Evolutionary conservation across 345 rosid species (phyloP).

Genomic region (Citrus unshiu): DNA sequence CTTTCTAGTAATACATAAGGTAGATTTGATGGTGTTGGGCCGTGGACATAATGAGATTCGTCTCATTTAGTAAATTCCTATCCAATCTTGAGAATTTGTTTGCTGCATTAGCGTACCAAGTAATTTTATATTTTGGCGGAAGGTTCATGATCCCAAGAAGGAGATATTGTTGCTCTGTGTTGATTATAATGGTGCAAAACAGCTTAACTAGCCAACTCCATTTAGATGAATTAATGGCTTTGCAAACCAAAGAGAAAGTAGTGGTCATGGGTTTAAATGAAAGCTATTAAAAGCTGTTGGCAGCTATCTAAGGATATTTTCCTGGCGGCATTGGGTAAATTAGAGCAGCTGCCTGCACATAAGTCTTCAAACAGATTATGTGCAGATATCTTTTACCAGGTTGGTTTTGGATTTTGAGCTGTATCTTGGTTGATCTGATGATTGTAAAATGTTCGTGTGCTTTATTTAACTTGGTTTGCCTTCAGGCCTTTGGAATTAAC

Average conservation of each 20-base stretch:
- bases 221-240: not conserved
- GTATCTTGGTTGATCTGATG: slow-evolving; percentile 1
- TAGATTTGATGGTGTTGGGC: not conserved
- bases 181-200: not conserved
- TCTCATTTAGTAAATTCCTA: not conserved
- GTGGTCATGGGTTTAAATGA: not conserved
- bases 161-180: not conserved
- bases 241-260: not conserved
- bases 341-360: not conserved
- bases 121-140: not conserved
- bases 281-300: slow-evolving; percentile 5
- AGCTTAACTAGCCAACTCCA: not conserved
- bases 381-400: not conserved
- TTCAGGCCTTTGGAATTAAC: not conserved
- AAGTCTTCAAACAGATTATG: not conserved
- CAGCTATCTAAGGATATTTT: not conserved
- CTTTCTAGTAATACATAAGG: not conserved
- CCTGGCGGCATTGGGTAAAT: not conserved
- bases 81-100: not conserved
- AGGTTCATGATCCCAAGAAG: not conserved
- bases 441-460: not conserved
- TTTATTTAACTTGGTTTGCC: not conserved
- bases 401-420: not conserved
- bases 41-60: not conserved
- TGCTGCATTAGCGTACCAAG: not conserved